Evolutionary conservation across 495 filamentous ascomycete genomes (phyloP).

Genomic region (Lasiosphaeria miniovina): DNA sequence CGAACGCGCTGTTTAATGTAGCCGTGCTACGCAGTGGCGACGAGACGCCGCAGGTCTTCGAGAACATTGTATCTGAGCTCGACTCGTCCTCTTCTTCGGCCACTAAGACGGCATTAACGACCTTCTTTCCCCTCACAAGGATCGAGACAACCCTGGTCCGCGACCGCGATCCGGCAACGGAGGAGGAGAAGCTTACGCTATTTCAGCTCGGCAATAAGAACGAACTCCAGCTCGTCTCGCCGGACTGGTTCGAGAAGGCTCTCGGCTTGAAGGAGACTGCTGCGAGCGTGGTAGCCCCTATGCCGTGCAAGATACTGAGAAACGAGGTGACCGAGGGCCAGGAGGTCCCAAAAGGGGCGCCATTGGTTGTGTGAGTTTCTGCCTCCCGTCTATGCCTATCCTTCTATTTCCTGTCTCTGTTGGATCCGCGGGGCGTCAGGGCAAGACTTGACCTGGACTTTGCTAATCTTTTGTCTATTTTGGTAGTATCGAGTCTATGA

Average conservation of each 20-base stretch:
- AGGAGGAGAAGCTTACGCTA: constrained; percentile 61
- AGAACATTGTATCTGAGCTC: constrained; percentile 43
- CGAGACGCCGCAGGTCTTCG: constrained; percentile 33
- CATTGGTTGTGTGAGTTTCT: constrained; percentile 70
- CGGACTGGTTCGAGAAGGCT: constrained; percentile 82
- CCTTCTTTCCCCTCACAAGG: constrained; percentile 72
- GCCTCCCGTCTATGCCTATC: background rate
- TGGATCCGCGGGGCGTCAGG: too few species aligned
- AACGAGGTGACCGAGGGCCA: constrained; percentile 81
- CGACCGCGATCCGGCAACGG: constrained; percentile 42
- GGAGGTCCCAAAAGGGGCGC: constrained; percentile 76
- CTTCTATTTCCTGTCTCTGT: background rate
- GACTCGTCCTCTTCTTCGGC: constrained; percentile 22
- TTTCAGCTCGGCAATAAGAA: constrained; percentile 84
- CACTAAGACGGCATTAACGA: constrained; percentile 42
- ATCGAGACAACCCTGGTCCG: constrained; percentile 77
- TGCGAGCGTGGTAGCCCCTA: constrained; percentile 81
- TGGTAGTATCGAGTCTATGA: constrained; percentile 92
- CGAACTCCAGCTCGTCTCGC: constrained; percentile 61
- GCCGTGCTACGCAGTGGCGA: constrained; percentile 50
- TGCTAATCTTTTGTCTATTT: constrained; percentile 16
- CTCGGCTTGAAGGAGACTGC: constrained; percentile 74
- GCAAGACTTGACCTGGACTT: background rate
- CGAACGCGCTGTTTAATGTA: constrained; percentile 61
- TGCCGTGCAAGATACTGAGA: constrained; percentile 90